Conservation (phyloP, 305 asterid genomes). For the Solanum hybrid region DNA sequence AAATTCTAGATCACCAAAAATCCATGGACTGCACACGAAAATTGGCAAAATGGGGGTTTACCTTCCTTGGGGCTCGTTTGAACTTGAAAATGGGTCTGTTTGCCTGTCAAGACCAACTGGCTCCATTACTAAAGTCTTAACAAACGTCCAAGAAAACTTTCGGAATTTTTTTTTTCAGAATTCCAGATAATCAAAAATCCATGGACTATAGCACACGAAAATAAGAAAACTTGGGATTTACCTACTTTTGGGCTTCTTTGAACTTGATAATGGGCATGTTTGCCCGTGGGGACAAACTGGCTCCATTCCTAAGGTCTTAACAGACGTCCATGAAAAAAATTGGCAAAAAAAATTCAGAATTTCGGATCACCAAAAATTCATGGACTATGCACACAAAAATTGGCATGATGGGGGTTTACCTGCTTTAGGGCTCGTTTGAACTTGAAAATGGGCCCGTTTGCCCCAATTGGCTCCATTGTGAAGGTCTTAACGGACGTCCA, state of each 20-base stretch:
- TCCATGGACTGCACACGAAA: neutral
- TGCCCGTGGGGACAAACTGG: neutral
- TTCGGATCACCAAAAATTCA: neutral
- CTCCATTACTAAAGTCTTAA: neutral
- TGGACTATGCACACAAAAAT: neutral
- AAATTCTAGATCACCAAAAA: neutral
- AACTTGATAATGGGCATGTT: neutral
- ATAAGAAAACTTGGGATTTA: neutral
- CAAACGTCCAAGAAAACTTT: neutral
- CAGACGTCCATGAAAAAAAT: no score
- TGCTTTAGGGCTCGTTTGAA: neutral
- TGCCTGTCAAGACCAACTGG: neutral
- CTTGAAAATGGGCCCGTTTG: neutral
- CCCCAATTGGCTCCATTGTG: neutral
- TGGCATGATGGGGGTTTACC: neutral
- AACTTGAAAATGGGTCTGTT: neutral
- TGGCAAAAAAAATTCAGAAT: neutral
- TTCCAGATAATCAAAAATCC: neutral
- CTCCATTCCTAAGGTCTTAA: neutral
- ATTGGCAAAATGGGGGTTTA: neutral
- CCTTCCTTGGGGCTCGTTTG: neutral
- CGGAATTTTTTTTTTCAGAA: no score
- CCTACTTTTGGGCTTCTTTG: neutral
- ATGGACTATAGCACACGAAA: neutral
- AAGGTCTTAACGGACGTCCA: neutral